phyloP scores from a whole-genome alignment of 352 stramenopile genomes.

The Phytophthora agathidicida region DNA sequence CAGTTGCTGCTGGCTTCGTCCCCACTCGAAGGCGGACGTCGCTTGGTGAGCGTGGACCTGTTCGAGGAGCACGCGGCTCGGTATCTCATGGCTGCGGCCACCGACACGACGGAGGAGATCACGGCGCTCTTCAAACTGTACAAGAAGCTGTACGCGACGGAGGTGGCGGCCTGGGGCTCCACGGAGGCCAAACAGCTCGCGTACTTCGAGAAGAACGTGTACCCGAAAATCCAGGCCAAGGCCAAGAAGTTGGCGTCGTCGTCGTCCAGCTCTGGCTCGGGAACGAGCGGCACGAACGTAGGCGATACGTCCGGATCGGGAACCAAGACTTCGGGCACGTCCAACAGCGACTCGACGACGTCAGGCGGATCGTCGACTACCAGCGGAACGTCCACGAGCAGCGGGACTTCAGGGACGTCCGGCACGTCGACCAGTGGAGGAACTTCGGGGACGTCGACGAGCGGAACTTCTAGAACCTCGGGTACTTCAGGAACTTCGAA shows the following conservation, averaged over 20 bases:
- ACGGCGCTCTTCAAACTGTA: conserved; percentile 71
- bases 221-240: conserved; percentile 60
- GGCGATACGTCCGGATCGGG: conserved; percentile 16
- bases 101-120: conserved; percentile 46
- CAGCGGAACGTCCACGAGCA: conserved; percentile 9
- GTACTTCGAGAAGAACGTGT: conserved; percentile 68
- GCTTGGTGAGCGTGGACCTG: conserved; percentile 31
- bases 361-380: conserved; percentile 13
- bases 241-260: conserved; percentile 25
- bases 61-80: conserved; percentile 54
- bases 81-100: conserved; percentile 38
- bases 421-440: conserved; percentile 15
- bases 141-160: conserved; percentile 52
- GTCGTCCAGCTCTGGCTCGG: conserved; percentile 24
- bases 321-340: conserved; percentile 17
- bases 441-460: conserved; percentile 7
- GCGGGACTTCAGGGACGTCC: conserved; percentile 4
- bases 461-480: conserved; percentile 2
- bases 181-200: conserved; percentile 55
- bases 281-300: conserved; percentile 24
- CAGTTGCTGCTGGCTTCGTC: conserved; percentile 27
- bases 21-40: conserved; percentile 25
- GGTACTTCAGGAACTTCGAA: conserved; percentile 1
- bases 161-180: conserved; percentile 48
- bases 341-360: conserved; percentile 13